These are phyloP conservation scores for Sphaerobolus stellatus DNA, from an alignment of 1,284 basidiomycete genomes.

Conservation along the genomic window DNA sequence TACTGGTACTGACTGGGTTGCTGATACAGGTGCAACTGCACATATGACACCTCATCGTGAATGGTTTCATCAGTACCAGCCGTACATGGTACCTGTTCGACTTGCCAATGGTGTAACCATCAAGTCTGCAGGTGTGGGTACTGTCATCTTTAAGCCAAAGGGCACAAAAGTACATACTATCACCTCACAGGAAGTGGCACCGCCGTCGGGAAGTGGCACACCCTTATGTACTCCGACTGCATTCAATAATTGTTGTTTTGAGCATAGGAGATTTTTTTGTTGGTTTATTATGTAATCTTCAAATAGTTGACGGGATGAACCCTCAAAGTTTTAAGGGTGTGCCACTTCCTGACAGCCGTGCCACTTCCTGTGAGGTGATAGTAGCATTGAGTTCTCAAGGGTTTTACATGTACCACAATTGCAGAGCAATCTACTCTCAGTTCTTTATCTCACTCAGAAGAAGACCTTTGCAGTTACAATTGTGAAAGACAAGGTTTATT, in stretches of 20 bases:
- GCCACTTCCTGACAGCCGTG: too few relatives aligned
- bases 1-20: conserved; percentile 25
- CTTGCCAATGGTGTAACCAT: conserved; percentile 31
- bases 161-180: too few relatives aligned
- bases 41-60: conserved; percentile 37
- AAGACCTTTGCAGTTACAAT: conserved; percentile 18
- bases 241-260: too few relatives aligned
- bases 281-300: too few relatives aligned
- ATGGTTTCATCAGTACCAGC: conserved; percentile 32
- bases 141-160: conserved; percentile 31
- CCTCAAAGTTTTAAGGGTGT: too few relatives aligned
- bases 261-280: too few relatives aligned
- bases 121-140: conserved; percentile 30
- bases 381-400: conserved; percentile 28
- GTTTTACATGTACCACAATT: conserved; percentile 37
- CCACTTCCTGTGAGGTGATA: too few relatives aligned
- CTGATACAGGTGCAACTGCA: conserved; percentile 37
- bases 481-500: conserved; percentile 12
- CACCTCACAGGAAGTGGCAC: too few relatives aligned
- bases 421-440: conserved; percentile 32
- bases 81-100: conserved; percentile 22
- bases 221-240: too few relatives aligned
- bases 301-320: too few relatives aligned
- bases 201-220: too few relatives aligned
- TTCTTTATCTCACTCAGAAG: conserved; percentile 22